Percentiles rank a stretch among this genome's conserved stretches.
These are phyloP conservation scores for Linnemannia hyalina DNA, from an alignment of 192 early-diverging fungal species.

Conservation along the genomic window DNA sequence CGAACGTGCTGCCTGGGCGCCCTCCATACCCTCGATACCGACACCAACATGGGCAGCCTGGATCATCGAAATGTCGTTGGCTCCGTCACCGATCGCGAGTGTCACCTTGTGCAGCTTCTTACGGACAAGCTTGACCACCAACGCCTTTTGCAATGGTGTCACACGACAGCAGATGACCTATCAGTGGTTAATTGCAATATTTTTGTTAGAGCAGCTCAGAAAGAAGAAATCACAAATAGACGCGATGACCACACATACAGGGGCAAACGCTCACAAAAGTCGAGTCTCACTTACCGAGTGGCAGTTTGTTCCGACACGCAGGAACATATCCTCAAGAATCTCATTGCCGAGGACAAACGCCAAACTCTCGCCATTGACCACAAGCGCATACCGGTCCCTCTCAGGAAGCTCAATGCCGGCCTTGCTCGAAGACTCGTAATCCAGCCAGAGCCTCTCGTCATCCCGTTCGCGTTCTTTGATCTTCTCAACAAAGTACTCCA, in stretches of 20 bases:
- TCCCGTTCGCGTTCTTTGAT: slow-evolving; percentile 52
- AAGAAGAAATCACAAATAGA: background rate
- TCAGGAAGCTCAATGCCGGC: slow-evolving; percentile 24
- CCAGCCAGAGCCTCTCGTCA: slow-evolving; percentile 44
- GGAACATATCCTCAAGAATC: slow-evolving; percentile 71
- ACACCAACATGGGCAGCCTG: slow-evolving; percentile 97
- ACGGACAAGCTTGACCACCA: slow-evolving; percentile 95
- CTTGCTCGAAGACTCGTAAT: slow-evolving; percentile 22
- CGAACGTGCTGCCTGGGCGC: slow-evolving; percentile 92
- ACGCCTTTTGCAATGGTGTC: slow-evolving; percentile 95
- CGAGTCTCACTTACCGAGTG: slow-evolving; percentile 71
- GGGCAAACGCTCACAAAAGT: background rate
- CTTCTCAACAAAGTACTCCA: slow-evolving; percentile 73
- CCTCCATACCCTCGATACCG: slow-evolving; percentile 95
- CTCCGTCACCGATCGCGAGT: slow-evolving; percentile 96
- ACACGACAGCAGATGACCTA: slow-evolving; percentile 97
- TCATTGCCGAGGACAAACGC: slow-evolving; percentile 91
- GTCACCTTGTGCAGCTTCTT: slow-evolving; percentile 87
- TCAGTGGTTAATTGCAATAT: background rate
- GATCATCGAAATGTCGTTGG: slow-evolving; percentile 98
- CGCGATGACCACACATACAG: background rate
- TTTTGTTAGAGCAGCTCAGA: background rate
- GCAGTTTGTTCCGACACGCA: slow-evolving; percentile 74
- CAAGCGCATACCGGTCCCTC: slow-evolving; percentile 76
- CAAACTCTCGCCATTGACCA: slow-evolving; percentile 93